phyloP scores from a whole-genome alignment of 805 yeast genomes.

The Candida verbasci region DNA sequence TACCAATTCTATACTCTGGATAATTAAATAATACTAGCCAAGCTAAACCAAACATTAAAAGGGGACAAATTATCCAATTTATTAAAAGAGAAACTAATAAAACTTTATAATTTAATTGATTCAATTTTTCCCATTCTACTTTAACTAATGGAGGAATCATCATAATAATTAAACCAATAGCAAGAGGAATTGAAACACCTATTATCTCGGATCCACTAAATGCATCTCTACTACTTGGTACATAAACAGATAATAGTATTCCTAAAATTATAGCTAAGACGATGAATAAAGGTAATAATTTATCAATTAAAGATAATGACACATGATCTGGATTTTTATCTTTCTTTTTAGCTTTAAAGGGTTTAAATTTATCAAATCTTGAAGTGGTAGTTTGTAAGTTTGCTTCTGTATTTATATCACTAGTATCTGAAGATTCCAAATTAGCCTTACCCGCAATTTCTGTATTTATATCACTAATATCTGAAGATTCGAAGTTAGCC shows the following conservation, averaged over 20 bases:
- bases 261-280: constrained; percentile 36
- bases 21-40: constrained; percentile 49
- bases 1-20: constrained; percentile 47
- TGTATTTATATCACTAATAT: too few species aligned
- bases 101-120: constrained; percentile 16
- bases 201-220: constrained; percentile 32
- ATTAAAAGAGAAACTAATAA: constrained; percentile 38
- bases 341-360: too few species aligned
- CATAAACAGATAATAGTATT: constrained; percentile 37
- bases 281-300: constrained; percentile 31
- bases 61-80: constrained; percentile 56
- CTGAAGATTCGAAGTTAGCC: too few species aligned
- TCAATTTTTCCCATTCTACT: constrained; percentile 46
- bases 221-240: constrained; percentile 29
- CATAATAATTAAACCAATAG: constrained; percentile 50
- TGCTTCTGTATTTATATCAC: too few species aligned
- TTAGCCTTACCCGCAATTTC: too few species aligned
- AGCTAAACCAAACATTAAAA: constrained; percentile 52
- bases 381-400: too few species aligned
- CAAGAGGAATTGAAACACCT: constrained; percentile 42
- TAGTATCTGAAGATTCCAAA: too few species aligned
- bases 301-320: constrained; percentile 27
- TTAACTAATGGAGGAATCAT: constrained; percentile 56
- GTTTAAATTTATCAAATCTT: too few species aligned
- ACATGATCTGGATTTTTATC: not conserved